Base-by-base conservation (phyloP, 345 rosid genomes). In the Gynandropsis gynandra region DNA sequence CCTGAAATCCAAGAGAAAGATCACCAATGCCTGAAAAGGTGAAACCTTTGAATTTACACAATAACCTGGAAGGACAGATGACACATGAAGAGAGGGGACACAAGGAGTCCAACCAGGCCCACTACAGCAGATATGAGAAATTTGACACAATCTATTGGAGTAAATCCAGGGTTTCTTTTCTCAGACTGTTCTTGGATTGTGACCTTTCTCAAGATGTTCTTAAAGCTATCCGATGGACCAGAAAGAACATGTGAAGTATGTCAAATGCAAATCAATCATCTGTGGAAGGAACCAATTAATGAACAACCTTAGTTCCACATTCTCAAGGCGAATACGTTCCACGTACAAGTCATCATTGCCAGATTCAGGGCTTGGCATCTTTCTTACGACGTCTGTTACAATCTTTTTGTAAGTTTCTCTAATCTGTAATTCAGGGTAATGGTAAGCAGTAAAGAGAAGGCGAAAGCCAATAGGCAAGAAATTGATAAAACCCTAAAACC, bases 131-230 rank as follows among this genome's bases (percentile, higher is more conserved):
- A 85, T 65, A 48, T 76, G 33, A 92, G 61, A 63, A 92, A 92
- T 75, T 76, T 92, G 76, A 87, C 95, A 97, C 98, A 92, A 67
- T 92, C 98, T 85, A 83, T 72, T 40, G 98, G 98, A 54, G 98
- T 92, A 63, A 92, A 68, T 52, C 96, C 95, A 19, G 98, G 98
- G 64, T 81, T 92, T 70, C 80, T 81, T 81, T 92, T 92, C 72
- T 92, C 98, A 41, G 98, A 95, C 98, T 92, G 87, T 42, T 89
- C 95, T 56, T 89, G 95, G 69, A 89, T 83, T 5, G 83, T 77
- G 59, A 77, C 79, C 79, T 76, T 82, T 69, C 81, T 70, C 62
- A 76, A 66, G 66, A 90, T 74, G 65, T 73, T 82, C 59, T 68
- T 52, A 18, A 80, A 24, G 68, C 96, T 87, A 10, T 34, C n/a